Evolutionary conservation across 352 stramenopile genomes (phyloP).

Genomic region (Pythium utonaiense): DNA sequence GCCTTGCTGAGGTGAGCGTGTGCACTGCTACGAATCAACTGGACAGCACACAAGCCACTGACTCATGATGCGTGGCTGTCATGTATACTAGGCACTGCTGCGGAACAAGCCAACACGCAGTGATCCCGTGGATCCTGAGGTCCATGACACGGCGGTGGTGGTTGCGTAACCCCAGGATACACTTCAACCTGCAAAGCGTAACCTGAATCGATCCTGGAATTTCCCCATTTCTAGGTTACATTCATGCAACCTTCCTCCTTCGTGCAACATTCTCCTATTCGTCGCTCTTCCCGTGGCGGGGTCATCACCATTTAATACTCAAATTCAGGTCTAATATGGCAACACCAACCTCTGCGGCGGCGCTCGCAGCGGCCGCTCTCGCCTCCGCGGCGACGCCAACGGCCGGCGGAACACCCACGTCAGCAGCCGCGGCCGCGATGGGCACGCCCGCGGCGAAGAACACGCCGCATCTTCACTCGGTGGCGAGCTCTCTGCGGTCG

Average conservation of each 20-base stretch:
- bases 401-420: neutral
- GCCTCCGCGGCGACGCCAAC: neutral
- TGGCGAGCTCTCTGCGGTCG: slow-evolving; percentile 75
- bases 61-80: neutral
- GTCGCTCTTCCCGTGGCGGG: neutral
- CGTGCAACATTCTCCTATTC: slow-evolving; percentile 8
- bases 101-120: slow-evolving; percentile 4
- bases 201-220: neutral
- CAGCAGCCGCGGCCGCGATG: neutral
- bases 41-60: neutral
- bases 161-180: slow-evolving; percentile 3
- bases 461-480: slow-evolving; percentile 75
- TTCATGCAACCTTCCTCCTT: slow-evolving; percentile 20
- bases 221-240: neutral
- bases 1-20: slow-evolving; percentile 3
- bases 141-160: neutral
- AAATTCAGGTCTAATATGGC: slow-evolving; percentile 17
- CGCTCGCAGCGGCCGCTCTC: slow-evolving; percentile 7
- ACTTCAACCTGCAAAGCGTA: slow-evolving; percentile 22
- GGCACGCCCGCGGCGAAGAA: slow-evolving; percentile 41
- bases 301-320: neutral
- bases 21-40: no score
- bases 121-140: neutral
- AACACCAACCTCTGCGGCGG: slow-evolving; percentile 18
- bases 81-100: slow-evolving; percentile 2